Percentiles rank a stretch among this genome's conserved stretches.
These are phyloP conservation scores for Fusarium proliferatum DNA, from an alignment of 2,329 filamentous ascomycete genomes.

Conservation along the genomic window DNA sequence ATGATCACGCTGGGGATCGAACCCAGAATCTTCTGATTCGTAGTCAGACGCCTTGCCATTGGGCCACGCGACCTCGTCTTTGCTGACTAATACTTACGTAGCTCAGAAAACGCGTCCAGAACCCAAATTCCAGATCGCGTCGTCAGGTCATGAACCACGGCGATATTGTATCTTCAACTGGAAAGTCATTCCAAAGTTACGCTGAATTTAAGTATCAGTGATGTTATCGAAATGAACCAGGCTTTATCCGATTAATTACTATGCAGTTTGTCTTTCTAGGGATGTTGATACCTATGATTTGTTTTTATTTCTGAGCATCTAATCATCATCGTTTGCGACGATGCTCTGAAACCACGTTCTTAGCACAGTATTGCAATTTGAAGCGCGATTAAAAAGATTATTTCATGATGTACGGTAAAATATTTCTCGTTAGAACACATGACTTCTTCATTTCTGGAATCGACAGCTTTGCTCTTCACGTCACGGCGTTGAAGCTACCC, in stretches of 20 bases:
- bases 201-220: too few species aligned
- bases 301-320: too few species aligned
- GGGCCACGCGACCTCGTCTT: constrained; percentile 21
- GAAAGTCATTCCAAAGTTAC: rapidly evolving
- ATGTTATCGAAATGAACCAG: not conserved
- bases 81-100: not conserved
- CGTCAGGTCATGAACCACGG: not conserved
- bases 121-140: rapidly evolving
- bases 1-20: constrained; percentile 36
- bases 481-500: not conserved
- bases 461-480: not conserved
- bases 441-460: too few species aligned
- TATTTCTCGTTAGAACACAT: rapidly evolving
- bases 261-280: too few species aligned
- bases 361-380: too few species aligned
- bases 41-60: constrained; percentile 38
- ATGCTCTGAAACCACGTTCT: too few species aligned
- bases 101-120: not conserved
- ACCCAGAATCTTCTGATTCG: constrained; percentile 39
- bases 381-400: too few species aligned
- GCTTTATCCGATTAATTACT: too few species aligned
- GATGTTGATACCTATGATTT: too few species aligned
- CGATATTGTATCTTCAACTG: rapidly evolving
- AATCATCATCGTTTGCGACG: too few species aligned
- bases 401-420: rapidly evolving